A percentile compares a stretch with the other conserved stretches of the same genome.
Evolutionary conservation across 805 yeast genomes (phyloP).

Genomic region (Kluyveromyces aestuarii): DNA sequence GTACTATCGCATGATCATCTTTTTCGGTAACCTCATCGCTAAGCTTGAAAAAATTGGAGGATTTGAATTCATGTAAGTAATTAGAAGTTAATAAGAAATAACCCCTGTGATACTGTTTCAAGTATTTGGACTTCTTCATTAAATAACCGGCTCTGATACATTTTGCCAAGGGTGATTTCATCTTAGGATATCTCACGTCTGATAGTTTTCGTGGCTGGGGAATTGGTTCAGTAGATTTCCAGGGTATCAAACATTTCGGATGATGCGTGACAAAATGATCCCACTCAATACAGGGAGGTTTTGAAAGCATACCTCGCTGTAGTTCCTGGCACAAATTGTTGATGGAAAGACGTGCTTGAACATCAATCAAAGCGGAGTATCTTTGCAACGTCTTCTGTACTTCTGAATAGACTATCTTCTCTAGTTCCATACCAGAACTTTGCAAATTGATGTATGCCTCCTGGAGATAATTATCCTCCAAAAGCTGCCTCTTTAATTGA

Average conservation of each 20-base stretch:
- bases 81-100: conserved; percentile 63
- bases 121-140: conserved; percentile 51
- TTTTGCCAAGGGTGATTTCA: conserved; percentile 40
- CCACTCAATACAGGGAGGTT: conserved; percentile 62
- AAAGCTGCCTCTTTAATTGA: conserved; percentile 51
- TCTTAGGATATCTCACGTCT: conserved; percentile 46
- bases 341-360: conserved; percentile 46
- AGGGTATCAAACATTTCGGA: conserved; percentile 32
- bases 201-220: conserved; percentile 39
- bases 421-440: conserved; percentile 55
- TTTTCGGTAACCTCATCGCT: conserved; percentile 5
- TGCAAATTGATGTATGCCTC: conserved; percentile 60
- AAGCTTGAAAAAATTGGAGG: conserved; percentile 24
- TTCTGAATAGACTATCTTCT: conserved; percentile 51
- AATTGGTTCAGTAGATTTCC: conserved; percentile 32
- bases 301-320: conserved; percentile 38
- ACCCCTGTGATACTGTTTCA: conserved; percentile 51
- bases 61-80: conserved; percentile 57
- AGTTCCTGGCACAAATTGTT: conserved; percentile 40
- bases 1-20: conserved; percentile 8
- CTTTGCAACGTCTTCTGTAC: conserved; percentile 47
- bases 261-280: conserved; percentile 48
- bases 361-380: conserved; percentile 42
- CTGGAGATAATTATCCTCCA: conserved; percentile 56
- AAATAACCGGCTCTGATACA: conserved; percentile 52